phyloP scores from a whole-genome alignment of 1,284 basidiomycete genomes.

The Ganoderma lucidum region DNA sequence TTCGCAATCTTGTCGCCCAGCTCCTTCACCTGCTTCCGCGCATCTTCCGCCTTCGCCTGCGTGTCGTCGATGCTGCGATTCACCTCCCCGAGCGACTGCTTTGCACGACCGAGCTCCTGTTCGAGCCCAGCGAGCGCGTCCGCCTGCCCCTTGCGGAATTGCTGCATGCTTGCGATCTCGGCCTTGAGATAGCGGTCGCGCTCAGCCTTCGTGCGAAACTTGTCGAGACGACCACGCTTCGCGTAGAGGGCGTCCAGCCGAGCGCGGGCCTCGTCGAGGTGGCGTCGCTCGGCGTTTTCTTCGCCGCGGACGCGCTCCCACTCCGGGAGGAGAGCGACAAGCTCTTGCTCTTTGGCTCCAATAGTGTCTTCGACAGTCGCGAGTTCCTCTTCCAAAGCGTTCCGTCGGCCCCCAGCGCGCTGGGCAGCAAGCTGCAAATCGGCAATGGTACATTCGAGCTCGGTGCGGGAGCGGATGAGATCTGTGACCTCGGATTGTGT shows the following conservation, averaged over 20 bases:
- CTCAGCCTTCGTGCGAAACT: slow-evolving; percentile 85
- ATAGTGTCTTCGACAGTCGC: slow-evolving; percentile 68
- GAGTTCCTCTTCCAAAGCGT: slow-evolving; percentile 76
- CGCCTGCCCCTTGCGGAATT: slow-evolving; percentile 60
- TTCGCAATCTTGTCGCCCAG: slow-evolving; percentile 70
- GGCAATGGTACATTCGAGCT: slow-evolving; percentile 84
- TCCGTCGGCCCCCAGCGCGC: slow-evolving; percentile 68
- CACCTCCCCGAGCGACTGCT: slow-evolving; percentile 60
- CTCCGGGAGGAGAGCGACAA: slow-evolving; percentile 70
- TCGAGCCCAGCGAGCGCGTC: slow-evolving; percentile 57
- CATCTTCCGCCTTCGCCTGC: slow-evolving; percentile 79
- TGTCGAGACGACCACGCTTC: slow-evolving; percentile 88
- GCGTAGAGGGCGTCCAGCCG: slow-evolving; percentile 80
- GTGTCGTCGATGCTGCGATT: slow-evolving; percentile 69
- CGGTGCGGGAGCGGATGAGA: slow-evolving; percentile 78
- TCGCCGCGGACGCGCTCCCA: slow-evolving; percentile 66
- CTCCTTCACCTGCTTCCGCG: slow-evolving; percentile 72
- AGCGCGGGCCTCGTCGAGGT: slow-evolving; percentile 77
- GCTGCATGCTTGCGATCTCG: slow-evolving; percentile 77
- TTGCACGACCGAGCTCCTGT: slow-evolving; percentile 55
- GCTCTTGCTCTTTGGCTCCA: slow-evolving; percentile 63
- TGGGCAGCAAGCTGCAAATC: slow-evolving; percentile 77
- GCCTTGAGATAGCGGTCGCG: slow-evolving; percentile 81
- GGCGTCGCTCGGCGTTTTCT: slow-evolving; percentile 74
- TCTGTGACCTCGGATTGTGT: slow-evolving; percentile 82